These are phyloP conservation scores for Madurella mycetomatis DNA, from an alignment of 2,329 filamentous ascomycete species.

Conservation along the genomic window DNA sequence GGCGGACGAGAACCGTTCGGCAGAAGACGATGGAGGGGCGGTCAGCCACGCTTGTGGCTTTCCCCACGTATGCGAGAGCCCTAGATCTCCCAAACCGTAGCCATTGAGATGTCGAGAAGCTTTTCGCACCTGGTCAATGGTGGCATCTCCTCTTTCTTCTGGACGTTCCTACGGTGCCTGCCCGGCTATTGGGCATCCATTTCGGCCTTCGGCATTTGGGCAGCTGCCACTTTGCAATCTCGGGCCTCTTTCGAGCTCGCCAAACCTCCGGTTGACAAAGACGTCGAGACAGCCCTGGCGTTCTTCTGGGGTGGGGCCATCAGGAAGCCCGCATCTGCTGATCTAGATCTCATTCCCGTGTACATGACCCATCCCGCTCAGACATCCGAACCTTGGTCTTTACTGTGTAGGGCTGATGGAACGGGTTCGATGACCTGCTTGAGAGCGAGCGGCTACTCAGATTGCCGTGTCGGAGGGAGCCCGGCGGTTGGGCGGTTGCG, in stretches of 20 bases:
- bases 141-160: not conserved
- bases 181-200: constrained; percentile 14
- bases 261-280: not conserved
- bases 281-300: not conserved
- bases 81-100: not conserved
- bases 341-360: constrained; percentile 11
- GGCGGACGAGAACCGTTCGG: not conserved
- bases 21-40: not conserved
- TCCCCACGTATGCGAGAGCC: not conserved
- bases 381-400: not conserved
- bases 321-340: constrained; percentile 9
- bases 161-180: not conserved
- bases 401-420: constrained; percentile 6
- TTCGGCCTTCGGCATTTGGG: constrained; percentile 5
- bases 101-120: not conserved
- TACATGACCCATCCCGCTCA: constrained; percentile 3
- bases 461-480: constrained; percentile 16
- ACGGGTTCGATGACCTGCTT: constrained; percentile 10
- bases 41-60: constrained; percentile 20
- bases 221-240: constrained; percentile 4
- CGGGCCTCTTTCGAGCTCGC: not conserved
- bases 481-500: constrained; percentile 14
- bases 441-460: constrained; percentile 17
- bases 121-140: not conserved
- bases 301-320: constrained; percentile 5